These are phyloP conservation scores for Quercus agrifolia DNA, from an alignment of 306 rosid genomes.

Conservation along the genomic window DNA sequence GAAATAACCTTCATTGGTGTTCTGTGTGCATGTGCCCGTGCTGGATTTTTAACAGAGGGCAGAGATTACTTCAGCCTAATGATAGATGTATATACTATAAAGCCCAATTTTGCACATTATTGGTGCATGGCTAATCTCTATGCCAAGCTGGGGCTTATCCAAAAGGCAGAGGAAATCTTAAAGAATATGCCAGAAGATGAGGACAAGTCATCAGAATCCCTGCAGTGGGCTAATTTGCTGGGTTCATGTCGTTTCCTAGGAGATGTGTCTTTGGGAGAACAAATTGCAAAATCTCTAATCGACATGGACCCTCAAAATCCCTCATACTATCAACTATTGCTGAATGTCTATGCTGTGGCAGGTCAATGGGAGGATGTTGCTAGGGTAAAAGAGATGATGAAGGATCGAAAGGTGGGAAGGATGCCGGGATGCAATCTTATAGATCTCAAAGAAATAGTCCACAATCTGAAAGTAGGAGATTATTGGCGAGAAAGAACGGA, in stretches of 20 bases:
- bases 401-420: conserved; percentile 37
- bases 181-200: conserved; percentile 37
- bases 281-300: conserved; percentile 48
- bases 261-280: conserved; percentile 53
- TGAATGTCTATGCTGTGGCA: conserved; percentile 62
- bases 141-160: conserved; percentile 39
- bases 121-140: conserved; percentile 78
- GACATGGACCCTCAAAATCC: conserved; percentile 54
- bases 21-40: conserved; percentile 76
- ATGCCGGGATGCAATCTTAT: conserved; percentile 61
- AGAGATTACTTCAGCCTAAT: conserved; percentile 51
- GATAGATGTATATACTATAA: conserved; percentile 39
- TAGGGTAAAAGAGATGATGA: conserved; percentile 47
- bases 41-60: conserved; percentile 48
- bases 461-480: conserved; percentile 41
- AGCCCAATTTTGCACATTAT: conserved; percentile 71
- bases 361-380: conserved; percentile 69
- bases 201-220: conserved; percentile 35
- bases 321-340: conserved; percentile 50
- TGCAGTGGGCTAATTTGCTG: conserved; percentile 57
- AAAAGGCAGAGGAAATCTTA: conserved; percentile 50
- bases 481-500: conserved; percentile 31
- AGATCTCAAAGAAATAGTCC: conserved; percentile 67
- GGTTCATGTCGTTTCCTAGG: conserved; percentile 50
- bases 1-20: conserved; percentile 63